Conservation (phyloP, 2,329 filamentous ascomycete species). For the Microascus cirrosus region DNA sequence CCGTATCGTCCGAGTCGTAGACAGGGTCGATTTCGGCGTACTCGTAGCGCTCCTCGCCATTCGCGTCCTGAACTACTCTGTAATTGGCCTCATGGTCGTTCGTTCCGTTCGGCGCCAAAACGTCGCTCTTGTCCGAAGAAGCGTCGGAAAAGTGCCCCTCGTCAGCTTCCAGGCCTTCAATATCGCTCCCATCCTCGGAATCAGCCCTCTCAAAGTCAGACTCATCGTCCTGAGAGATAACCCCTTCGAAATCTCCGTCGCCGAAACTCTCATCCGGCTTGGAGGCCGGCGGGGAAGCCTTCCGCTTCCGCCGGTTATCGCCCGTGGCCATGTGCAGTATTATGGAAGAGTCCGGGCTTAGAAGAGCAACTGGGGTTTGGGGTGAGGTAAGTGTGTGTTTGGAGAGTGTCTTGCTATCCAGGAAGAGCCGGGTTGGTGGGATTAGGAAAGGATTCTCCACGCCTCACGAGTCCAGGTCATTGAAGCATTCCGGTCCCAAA, state of each 20-base stretch:
- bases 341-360: neutral
- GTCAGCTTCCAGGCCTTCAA: constrained; percentile 13
- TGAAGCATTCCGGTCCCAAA: neutral
- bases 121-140: constrained; percentile 19
- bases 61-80: constrained; percentile 64
- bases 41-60: constrained; percentile 81
- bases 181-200: constrained; percentile 13
- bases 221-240: constrained; percentile 47
- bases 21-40: constrained; percentile 90
- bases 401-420: neutral
- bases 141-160: constrained; percentile 30
- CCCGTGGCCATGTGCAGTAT: neutral
- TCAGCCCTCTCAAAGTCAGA: constrained; percentile 4
- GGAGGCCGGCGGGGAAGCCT: constrained; percentile 45
- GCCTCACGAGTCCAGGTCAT: neutral
- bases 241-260: constrained; percentile 41
- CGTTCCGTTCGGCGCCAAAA: constrained; percentile 25
- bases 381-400: neutral
- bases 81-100: constrained; percentile 27
- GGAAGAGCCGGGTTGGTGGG: neutral
- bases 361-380: neutral
- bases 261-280: constrained; percentile 46
- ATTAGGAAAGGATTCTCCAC: neutral
- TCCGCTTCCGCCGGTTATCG: constrained; percentile 44
- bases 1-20: constrained; percentile 93